These are phyloP conservation scores for Kazachstania psychrophila DNA, from an alignment of 805 yeast species.

Conservation along the genomic window DNA sequence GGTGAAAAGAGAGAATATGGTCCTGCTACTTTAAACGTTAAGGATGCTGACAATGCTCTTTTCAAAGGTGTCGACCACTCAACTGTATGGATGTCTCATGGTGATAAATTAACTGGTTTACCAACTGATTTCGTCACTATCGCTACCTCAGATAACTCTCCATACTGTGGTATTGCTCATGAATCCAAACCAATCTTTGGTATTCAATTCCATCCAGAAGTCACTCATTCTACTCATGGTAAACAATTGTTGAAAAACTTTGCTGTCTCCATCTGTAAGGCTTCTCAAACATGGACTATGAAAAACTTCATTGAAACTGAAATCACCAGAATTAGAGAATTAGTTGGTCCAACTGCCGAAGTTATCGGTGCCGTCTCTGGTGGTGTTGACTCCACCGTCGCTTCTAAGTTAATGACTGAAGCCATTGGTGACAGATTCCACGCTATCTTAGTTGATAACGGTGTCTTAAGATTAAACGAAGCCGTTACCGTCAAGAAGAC, in stretches of 20 bases:
- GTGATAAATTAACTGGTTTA: slow-evolving; percentile 85
- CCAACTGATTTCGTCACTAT: slow-evolving; percentile 84
- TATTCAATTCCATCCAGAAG: slow-evolving; percentile 98
- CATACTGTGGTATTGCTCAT: slow-evolving; percentile 86
- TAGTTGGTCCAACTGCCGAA: slow-evolving; percentile 96
- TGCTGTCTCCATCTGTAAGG: slow-evolving; percentile 84
- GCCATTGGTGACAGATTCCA: slow-evolving; percentile 99
- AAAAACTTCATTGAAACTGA: slow-evolving; percentile 95
- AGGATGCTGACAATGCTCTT: slow-evolving; percentile 56
- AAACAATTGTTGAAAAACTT: slow-evolving; percentile 80
- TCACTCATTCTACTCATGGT: slow-evolving; percentile 91
- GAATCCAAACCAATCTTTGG: slow-evolving; percentile 71
- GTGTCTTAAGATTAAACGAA: slow-evolving; percentile 93
- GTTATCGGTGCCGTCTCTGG: slow-evolving; percentile 99
- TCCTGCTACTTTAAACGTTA: slow-evolving; percentile 79
- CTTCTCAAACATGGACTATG: slow-evolving; percentile 92
- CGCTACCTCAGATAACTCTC: slow-evolving; percentile 90
- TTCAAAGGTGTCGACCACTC: slow-evolving; percentile 88
- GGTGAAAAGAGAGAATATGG: slow-evolving; percentile 98
- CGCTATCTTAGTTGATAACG: slow-evolving; percentile 95
- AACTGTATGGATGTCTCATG: slow-evolving; percentile 99
- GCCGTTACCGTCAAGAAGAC: slow-evolving; percentile 83
- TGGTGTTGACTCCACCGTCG: slow-evolving; percentile 99
- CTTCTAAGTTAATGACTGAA: slow-evolving; percentile 94
- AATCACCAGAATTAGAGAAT: slow-evolving; percentile 78